Base-by-base conservation (phyloP, 305 asterid species). In the Caryopteris hybrid region DNA sequence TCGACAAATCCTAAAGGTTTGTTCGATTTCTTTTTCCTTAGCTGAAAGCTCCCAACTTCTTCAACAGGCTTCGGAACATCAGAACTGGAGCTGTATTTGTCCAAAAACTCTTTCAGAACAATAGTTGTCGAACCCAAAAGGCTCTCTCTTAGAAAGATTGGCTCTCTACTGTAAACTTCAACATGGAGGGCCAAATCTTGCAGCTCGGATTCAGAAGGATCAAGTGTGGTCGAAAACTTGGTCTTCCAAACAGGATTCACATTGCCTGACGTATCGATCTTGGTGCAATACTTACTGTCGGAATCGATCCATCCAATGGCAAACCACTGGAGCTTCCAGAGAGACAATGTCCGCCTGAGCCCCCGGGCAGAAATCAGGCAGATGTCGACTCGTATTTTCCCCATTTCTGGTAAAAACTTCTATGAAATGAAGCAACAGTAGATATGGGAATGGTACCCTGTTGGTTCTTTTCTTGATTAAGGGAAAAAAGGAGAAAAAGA, bases 21-120 rank as follows among this genome's bases (percentile, higher is more conserved):
- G 66, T 74, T 81, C 2, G 95, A 84, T 58, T 81, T 82, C 70
- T 61, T 84, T 66, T 74, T 86, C 52, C 96, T 64, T 51, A 90
- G 77, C 77, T 90, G 97, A 74, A 88, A 88, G 81, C 98, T 89
- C 21, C 96, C 96, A 2, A 84, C 81, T 77, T 87, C 94, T 61
- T 89, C 91, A 70, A 85, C 83, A 36, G 87, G 81, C 78, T 75
- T 76, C 1, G 85, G 38, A 23, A 62, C 70, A 56, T 75, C 84
- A 12, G 80, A 66, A 36, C 23, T 31, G 8, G 72, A 76, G 53
- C 48, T 73, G 34, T 76, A 82, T 82, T 84, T 92, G 27, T 86
- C 88, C 56, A 86, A 39, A 77, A 89, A 92, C 59, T 92, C 96
- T 47, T 86, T 89, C 79, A 92, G 71, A 63, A 56, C 59, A 68